These are phyloP conservation scores for Daedaleopsis nitida DNA, from an alignment of 768 basidiomycete species.

Conservation along the genomic window DNA sequence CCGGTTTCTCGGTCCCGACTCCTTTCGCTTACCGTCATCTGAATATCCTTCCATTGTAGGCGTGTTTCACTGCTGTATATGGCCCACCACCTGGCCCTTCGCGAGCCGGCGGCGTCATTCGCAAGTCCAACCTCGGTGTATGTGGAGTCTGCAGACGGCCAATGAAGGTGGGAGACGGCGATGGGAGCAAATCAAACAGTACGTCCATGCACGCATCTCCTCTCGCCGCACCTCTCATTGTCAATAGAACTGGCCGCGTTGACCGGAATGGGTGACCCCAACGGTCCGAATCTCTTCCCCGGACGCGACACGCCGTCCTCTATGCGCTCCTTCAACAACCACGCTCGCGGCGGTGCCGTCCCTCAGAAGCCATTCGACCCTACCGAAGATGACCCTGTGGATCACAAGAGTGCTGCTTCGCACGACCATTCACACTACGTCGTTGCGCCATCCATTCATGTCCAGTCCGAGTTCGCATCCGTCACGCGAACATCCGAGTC, in stretches of 20 bases:
- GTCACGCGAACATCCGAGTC: slow-evolving; percentile 68
- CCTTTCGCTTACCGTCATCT: not conserved
- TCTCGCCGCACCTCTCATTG: not conserved
- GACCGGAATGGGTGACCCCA: slow-evolving; percentile 82
- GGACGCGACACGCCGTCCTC: slow-evolving; percentile 63
- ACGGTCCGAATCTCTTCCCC: slow-evolving; percentile 57
- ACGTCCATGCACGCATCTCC: slow-evolving; percentile 22
- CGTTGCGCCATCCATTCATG: slow-evolving; percentile 90
- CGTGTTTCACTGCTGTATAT: slow-evolving; percentile 96
- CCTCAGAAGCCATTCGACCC: slow-evolving; percentile 59
- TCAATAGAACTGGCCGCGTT: slow-evolving; percentile 86
- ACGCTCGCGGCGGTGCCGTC: slow-evolving; percentile 12
- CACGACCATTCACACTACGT: slow-evolving; percentile 62
- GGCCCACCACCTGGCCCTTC: slow-evolving; percentile 74
- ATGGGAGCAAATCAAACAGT: slow-evolving; percentile 90
- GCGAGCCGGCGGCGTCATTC: slow-evolving; percentile 50
- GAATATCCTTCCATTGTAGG: slow-evolving; percentile 45
- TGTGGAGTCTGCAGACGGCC: slow-evolving; percentile 96
- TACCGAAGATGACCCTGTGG: slow-evolving; percentile 77
- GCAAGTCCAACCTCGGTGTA: slow-evolving; percentile 77
- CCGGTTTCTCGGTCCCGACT: not conserved
- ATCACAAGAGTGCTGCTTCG: slow-evolving; percentile 26
- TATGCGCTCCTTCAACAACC: slow-evolving; percentile 32
- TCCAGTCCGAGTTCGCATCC: slow-evolving; percentile 88
- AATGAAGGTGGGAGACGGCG: slow-evolving; percentile 93